Base-by-base conservation (phyloP, 2,329 filamentous ascomycete species). In the Lojkania enalia region DNA sequence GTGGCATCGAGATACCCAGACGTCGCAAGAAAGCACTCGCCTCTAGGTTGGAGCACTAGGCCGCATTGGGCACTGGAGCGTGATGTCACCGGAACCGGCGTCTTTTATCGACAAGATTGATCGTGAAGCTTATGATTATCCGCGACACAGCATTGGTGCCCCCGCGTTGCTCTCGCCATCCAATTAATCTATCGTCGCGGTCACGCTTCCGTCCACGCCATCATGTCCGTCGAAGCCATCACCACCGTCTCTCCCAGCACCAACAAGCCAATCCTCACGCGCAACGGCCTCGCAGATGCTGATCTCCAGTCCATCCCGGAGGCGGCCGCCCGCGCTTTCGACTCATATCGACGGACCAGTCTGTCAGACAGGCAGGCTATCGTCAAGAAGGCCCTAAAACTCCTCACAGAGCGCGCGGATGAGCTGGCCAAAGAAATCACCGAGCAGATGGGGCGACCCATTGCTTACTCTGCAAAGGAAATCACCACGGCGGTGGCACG, bases 381-480 rank as follows among this genome's bases (percentile, higher is more conserved):
- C 54, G 84, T 96, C 60, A 84, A 82, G 60, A 88, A 87, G 61
- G 90, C 91, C 1, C 74, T 97, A 33, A 80, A 85, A 51, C 72
- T 88, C 3, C 77, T 97, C 20, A 71, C 74, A 13, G 80, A 83
- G 38, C 85, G 83, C 66, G 81, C 90, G 69, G 86, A 94, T 83
- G 87, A 84, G 51, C 77, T 97, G 23, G 90, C 87, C 4, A 80
- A 83, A 56, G 91, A 96, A 69, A 75, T 97, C 48, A 96, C 91
- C 0, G 85, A 89, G 67, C 91, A 97, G 75, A 97, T 97, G 91
- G 92, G 92, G 31, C 81, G 92, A 15, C 92, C 92, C 23, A 96
- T 96, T 61, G 81, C 87, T 27, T 96, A 92, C 69, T 88, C 88
- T 0, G 84, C 80, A 35, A 90, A 84, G 57, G 92, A 97, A 74